phyloP scores from a whole-genome alignment of 345 rosid genomes.

The Xanthoceras sorbifolium region DNA sequence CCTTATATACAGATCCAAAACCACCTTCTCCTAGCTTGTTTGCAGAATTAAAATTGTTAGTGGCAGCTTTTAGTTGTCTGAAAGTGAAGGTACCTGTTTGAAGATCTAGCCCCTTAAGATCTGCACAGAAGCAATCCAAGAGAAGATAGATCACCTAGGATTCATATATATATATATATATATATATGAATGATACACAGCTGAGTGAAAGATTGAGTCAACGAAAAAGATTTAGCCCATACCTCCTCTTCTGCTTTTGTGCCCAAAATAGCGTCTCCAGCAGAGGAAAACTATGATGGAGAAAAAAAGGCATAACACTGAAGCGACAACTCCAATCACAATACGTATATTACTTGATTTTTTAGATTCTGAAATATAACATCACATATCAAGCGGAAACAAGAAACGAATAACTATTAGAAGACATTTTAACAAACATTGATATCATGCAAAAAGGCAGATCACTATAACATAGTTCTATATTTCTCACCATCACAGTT shows the following conservation, averaged over 20 bases:
- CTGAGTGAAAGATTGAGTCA: background rate
- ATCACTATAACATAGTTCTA: background rate
- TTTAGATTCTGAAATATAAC: background rate
- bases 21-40: slow-evolving; percentile 28
- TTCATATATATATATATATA: background rate
- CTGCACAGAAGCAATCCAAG: background rate
- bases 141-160: background rate
- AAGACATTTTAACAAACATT: background rate
- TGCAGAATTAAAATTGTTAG: slow-evolving; percentile 5
- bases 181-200: background rate
- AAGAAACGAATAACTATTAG: background rate
- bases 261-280: slow-evolving; percentile 21
- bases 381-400: background rate
- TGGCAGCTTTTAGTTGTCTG: slow-evolving; percentile 21
- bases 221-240: background rate
- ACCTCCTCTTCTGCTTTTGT: slow-evolving; percentile 20
- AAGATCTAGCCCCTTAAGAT: slow-evolving; percentile 32
- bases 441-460: background rate
- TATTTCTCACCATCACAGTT: background rate
- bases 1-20: slow-evolving; percentile 22
- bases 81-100: slow-evolving; percentile 26
- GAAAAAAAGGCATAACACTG: slow-evolving; percentile 6
- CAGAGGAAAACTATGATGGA: slow-evolving; percentile 17
- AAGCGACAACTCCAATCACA: slow-evolving; percentile 21
- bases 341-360: background rate